phyloP scores from a whole-genome alignment of 306 rosid genomes.

The Canavalia gladiata region DNA sequence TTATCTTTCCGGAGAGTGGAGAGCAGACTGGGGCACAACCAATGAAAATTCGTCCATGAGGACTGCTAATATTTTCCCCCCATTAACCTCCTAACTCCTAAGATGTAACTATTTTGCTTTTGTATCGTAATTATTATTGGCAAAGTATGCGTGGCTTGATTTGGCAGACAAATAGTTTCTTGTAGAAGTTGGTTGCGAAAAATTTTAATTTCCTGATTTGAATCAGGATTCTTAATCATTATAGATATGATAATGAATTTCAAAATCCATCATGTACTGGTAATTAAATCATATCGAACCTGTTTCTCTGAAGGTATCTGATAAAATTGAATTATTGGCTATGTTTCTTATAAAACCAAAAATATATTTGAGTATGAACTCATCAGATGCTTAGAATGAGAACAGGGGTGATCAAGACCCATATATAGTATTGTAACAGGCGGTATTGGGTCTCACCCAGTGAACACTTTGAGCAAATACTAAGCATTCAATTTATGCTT shows the following conservation, averaged over 20 bases:
- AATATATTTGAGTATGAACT: neutral
- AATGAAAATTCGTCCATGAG: neutral
- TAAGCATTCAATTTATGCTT: neutral
- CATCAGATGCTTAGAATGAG: neutral
- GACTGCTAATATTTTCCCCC: neutral
- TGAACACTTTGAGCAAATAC: neutral
- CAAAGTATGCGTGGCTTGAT: neutral
- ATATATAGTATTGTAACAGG: neutral
- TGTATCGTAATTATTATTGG: neutral
- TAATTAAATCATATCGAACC: neutral
- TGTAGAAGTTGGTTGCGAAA: constrained; percentile 1
- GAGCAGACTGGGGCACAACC: constrained; percentile 1
- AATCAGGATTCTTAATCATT: neutral
- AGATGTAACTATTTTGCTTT: neutral
- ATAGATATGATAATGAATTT: constrained; percentile 1
- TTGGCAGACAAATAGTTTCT: neutral
- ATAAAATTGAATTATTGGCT: neutral
- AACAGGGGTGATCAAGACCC: neutral
- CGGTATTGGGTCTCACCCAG: neutral
- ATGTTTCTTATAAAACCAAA: neutral
- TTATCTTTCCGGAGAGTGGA: neutral
- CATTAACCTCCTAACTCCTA: neutral
- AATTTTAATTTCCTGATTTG: constrained; percentile 17
- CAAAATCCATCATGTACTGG: neutral
- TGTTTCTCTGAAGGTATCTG: constrained; percentile 3